Conservation (phyloP, 2,329 filamentous ascomycete genomes). For the Aspergillus aculeatinus region DNA sequence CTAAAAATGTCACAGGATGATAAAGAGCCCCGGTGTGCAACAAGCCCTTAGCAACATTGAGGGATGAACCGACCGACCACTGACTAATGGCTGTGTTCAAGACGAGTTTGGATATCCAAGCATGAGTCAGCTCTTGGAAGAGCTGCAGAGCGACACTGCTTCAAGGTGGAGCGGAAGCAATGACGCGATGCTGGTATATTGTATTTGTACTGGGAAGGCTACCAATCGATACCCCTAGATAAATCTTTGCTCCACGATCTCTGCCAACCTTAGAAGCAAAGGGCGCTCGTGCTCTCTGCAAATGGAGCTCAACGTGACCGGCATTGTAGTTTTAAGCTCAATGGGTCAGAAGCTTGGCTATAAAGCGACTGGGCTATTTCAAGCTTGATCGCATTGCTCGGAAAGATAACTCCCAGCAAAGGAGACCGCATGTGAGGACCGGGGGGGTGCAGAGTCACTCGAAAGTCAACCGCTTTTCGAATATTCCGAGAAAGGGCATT, state of each 20-base stretch:
- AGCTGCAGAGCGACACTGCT: not conserved
- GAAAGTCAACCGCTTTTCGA: not conserved
- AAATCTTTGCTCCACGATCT: not conserved
- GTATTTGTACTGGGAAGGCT: not conserved
- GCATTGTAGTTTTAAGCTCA: not conserved
- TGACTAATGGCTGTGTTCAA: not conserved
- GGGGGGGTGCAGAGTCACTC: not conserved
- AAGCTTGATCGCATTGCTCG: not conserved
- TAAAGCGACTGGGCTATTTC: not conserved
- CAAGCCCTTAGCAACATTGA: not conserved
- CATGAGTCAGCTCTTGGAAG: not conserved
- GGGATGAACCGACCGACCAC: too few relatives aligned
- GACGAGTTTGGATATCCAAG: not conserved
- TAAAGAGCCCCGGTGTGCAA: not conserved
- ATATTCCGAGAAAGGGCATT: conserved; percentile 1
- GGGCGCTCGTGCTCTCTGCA: not conserved
- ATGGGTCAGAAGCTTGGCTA: not conserved
- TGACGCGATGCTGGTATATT: not conserved
- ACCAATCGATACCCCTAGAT: not conserved
- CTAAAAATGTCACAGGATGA: not conserved
- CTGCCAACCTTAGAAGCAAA: not conserved
- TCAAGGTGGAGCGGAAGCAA: not conserved
- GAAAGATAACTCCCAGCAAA: not conserved
- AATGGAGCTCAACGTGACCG: not conserved
- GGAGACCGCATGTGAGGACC: not conserved